Evolutionary conservation across 352 stramenopile genomes (phyloP).

Genomic region (Phytophthora fragariae): DNA sequence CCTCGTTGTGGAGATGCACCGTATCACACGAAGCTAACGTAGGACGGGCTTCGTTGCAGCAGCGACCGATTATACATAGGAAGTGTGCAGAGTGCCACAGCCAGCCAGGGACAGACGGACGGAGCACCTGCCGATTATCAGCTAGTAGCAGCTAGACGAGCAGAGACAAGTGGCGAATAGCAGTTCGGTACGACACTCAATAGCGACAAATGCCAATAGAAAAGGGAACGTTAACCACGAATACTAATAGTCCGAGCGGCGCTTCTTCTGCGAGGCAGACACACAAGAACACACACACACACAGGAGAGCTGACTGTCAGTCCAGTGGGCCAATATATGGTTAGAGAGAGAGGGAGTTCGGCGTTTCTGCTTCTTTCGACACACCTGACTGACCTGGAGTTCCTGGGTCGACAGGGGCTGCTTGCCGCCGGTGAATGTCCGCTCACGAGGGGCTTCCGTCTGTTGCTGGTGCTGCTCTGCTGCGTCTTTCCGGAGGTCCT

Average conservation of each 20-base stretch:
- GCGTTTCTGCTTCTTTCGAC: constrained; percentile 41
- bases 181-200: constrained; percentile 18
- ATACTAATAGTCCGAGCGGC: constrained; percentile 57
- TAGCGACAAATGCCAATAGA: constrained; percentile 34
- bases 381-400: constrained; percentile 77
- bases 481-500: constrained; percentile 87
- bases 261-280: constrained; percentile 57
- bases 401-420: constrained; percentile 57
- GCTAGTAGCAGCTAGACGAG: constrained; percentile 22
- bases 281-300: constrained; percentile 14
- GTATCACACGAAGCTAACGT: constrained; percentile 53
- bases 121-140: constrained; percentile 22
- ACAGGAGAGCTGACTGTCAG: constrained; percentile 21
- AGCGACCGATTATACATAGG: constrained; percentile 28
- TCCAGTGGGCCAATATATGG: neutral
- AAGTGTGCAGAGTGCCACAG: constrained; percentile 2
- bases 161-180: constrained; percentile 31
- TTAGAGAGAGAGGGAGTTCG: neutral
- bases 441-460: constrained; percentile 28
- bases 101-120: constrained; percentile 9
- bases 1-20: constrained; percentile 65
- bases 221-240: constrained; percentile 28
- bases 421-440: constrained; percentile 56
- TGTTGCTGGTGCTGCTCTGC: constrained; percentile 34
- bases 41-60: neutral